Percentiles rank a stretch among this genome's conserved stretches.
phyloP scores from a whole-genome alignment of 2,329 filamentous ascomycete species.

The Fusarium chuoi region DNA sequence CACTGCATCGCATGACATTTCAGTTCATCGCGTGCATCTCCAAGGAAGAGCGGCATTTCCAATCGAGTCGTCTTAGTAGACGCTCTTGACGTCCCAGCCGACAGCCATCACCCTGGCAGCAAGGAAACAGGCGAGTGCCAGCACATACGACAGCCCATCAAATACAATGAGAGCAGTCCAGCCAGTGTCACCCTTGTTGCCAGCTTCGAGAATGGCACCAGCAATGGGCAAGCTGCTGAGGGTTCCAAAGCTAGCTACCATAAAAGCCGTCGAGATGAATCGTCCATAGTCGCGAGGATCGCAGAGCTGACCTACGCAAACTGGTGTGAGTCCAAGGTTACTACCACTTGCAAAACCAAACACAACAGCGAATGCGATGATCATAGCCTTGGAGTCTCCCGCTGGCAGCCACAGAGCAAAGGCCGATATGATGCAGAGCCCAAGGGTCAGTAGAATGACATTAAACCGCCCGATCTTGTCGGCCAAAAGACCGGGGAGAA shows the following conservation, averaged over 20 bases:
- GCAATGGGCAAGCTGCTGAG: slow-evolving; percentile 59
- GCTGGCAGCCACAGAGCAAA: slow-evolving; percentile 78
- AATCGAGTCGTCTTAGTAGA: slow-evolving; percentile 18
- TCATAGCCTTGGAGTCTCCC: slow-evolving; percentile 61
- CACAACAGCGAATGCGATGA: slow-evolving; percentile 74
- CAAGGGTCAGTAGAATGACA: slow-evolving; percentile 75
- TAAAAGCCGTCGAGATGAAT: slow-evolving; percentile 81
- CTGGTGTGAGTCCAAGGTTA: slow-evolving; percentile 80
- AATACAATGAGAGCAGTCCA: slow-evolving; percentile 54
- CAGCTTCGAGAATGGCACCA: slow-evolving; percentile 50
- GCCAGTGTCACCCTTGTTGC: slow-evolving; percentile 40
- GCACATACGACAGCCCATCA: slow-evolving; percentile 45
- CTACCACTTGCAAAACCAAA: slow-evolving; percentile 85
- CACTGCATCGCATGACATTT: slow-evolving; percentile 5
- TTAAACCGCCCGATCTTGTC: slow-evolving; percentile 86
- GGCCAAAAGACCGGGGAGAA: slow-evolving; percentile 78
- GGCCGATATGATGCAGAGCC: slow-evolving; percentile 63
- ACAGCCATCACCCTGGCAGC: slow-evolving; percentile 32
- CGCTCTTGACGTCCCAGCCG: slow-evolving; percentile 30
- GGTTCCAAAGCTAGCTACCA: slow-evolving; percentile 78
- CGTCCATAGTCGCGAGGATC: slow-evolving; percentile 79
- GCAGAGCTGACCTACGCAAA: slow-evolving; percentile 84
- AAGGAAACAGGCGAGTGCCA: slow-evolving; percentile 34
- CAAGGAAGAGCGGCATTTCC: background rate
- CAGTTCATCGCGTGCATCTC: slow-evolving; percentile 8